These are phyloP conservation scores for Solanum ossicruentum DNA, from an alignment of 257 asterid genomes.

Conservation along the genomic window DNA sequence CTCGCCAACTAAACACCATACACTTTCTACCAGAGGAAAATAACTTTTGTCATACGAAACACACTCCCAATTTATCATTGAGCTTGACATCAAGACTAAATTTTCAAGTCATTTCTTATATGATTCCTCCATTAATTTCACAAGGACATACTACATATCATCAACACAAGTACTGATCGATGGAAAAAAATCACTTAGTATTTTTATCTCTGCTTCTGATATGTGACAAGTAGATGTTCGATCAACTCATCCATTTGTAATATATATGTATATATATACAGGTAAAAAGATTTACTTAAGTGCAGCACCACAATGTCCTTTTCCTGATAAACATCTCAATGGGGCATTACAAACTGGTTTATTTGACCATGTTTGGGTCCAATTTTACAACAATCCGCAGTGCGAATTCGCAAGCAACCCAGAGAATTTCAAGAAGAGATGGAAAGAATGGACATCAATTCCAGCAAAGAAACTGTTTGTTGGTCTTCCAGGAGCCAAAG, in stretches of 20 bases:
- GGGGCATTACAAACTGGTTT: constrained; percentile 34
- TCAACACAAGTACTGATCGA: too few relatives aligned
- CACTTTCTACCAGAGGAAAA: too few relatives aligned
- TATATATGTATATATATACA: neutral
- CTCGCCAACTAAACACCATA: too few relatives aligned
- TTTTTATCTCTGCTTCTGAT: too few relatives aligned
- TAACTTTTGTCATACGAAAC: too few relatives aligned
- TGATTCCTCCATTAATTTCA: too few relatives aligned
- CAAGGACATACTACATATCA: too few relatives aligned
- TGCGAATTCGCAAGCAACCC: constrained; percentile 28
- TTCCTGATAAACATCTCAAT: constrained; percentile 37
- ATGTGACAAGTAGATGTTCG: too few relatives aligned
- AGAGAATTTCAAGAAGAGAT: constrained; percentile 11
- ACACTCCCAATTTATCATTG: too few relatives aligned
- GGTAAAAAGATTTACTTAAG: constrained; percentile 19
- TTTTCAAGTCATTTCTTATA: too few relatives aligned
- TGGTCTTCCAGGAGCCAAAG: constrained; percentile 38
- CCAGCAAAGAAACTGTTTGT: constrained; percentile 30
- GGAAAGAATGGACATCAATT: constrained; percentile 38
- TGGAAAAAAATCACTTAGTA: too few relatives aligned
- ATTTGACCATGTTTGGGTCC: constrained; percentile 62
- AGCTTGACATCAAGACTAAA: too few relatives aligned
- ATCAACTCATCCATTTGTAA: neutral
- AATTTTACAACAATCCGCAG: constrained; percentile 54
- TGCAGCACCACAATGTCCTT: constrained; percentile 80